phyloP scores from a whole-genome alignment of 2,329 filamentous ascomycete species.

The Exophiala xenobiotica region DNA sequence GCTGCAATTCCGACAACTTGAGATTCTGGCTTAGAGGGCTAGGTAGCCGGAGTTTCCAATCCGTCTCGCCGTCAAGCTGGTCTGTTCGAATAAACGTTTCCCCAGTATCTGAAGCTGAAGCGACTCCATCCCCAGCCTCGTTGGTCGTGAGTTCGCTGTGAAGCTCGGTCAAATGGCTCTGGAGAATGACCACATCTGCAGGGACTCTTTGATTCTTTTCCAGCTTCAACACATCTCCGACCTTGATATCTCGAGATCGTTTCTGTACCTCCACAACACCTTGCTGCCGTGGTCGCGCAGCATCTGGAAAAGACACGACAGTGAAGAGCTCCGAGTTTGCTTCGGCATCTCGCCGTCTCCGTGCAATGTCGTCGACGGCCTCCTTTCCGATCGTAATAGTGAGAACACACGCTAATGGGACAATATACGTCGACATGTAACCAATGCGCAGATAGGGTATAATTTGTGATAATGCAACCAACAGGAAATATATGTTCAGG shows the following conservation, averaged over 20 bases:
- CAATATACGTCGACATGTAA: conserved; percentile 91
- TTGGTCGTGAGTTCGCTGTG: conserved; percentile 36
- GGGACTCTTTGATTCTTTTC: conserved; percentile 90
- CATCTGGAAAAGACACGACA: conserved; percentile 62
- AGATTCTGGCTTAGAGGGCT: conserved; percentile 83
- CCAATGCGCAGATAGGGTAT: conserved; percentile 88
- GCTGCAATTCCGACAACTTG: conserved; percentile 65
- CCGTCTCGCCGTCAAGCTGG: conserved; percentile 94
- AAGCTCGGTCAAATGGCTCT: conserved; percentile 66
- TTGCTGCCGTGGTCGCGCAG: conserved; percentile 30
- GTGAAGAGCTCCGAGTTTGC: conserved; percentile 90
- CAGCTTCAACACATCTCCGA: conserved; percentile 93
- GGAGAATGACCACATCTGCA: conserved; percentile 89
- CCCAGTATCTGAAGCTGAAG: conserved; percentile 44
- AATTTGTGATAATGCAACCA: conserved; percentile 90
- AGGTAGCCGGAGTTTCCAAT: conserved; percentile 93
- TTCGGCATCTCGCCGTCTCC: conserved; percentile 83
- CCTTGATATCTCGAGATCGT: conserved; percentile 83
- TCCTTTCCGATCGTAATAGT: conserved; percentile 93
- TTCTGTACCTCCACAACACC: conserved; percentile 63
- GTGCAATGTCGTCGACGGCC: conserved; percentile 86
- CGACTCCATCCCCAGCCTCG: conserved; percentile 21
- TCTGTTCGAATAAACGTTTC: conserved; percentile 98
- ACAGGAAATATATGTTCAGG: conserved; percentile 98
- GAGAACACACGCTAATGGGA: conserved; percentile 86